Evolutionary conservation across 306 rosid genomes (phyloP).

Genomic region (Potentilla sterilis): DNA sequence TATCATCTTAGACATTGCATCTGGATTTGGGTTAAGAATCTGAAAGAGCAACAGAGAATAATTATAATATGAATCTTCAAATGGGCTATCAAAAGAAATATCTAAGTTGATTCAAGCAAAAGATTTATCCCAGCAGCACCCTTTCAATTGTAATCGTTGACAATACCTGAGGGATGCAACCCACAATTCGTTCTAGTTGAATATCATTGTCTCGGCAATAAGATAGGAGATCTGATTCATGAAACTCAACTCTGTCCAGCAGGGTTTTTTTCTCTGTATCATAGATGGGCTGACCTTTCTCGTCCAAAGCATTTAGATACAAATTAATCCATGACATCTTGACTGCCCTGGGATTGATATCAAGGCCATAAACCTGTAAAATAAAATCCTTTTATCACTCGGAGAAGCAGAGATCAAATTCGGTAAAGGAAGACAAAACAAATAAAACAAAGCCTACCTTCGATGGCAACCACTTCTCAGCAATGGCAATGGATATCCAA

Average conservation of each 20-base stretch:
- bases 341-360: constrained; percentile 90
- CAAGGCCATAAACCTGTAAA: constrained; percentile 89
- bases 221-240: constrained; percentile 88
- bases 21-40: constrained; percentile 99
- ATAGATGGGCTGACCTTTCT: constrained; percentile 65
- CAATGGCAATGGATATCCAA: constrained; percentile 96
- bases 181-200: constrained; percentile 88
- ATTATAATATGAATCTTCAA: constrained; percentile 3
- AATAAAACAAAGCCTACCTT: constrained; percentile 42
- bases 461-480: constrained; percentile 88
- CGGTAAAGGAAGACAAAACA: neutral
- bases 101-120: neutral
- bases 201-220: constrained; percentile 74
- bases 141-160: constrained; percentile 18
- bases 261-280: constrained; percentile 77
- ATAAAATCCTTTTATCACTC: neutral
- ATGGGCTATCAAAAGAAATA: neutral
- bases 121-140: neutral
- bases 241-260: constrained; percentile 90
- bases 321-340: constrained; percentile 89
- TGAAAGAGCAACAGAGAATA: constrained; percentile 31
- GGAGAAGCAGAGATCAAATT: neutral
- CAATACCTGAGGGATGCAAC: constrained; percentile 98
- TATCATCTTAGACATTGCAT: constrained; percentile 97
- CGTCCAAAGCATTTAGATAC: constrained; percentile 86